Base-by-base conservation (phyloP, 805 yeast species). In the Candida germanica region DNA sequence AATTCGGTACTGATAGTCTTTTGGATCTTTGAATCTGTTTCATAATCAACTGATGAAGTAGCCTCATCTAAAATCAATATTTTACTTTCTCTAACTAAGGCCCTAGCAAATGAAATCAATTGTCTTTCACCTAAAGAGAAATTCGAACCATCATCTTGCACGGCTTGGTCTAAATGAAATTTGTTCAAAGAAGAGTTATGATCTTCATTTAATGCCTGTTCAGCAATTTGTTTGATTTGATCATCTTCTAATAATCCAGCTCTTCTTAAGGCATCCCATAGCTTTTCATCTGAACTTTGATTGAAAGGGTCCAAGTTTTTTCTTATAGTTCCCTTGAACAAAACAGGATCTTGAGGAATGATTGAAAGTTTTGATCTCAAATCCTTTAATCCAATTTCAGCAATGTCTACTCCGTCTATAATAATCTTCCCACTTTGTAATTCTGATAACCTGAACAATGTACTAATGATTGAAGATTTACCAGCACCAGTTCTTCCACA, bases 401-500 rank as follows among this genome's bases (percentile, higher is more conserved):
- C 47, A 24, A 76, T 75, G 47, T 80, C 79, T 17, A 77, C 58
- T 13, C 70, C 81, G 50, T 79, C 86, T 45, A 79, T 77, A 14
- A 40, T 36, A 21, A 79, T 75, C n/a, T 43, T 42, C 3, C 86
- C 85, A 1, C 43, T 30, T 18, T 61, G 58, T 30, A 77, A 52
- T 53, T 79, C 84, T 11, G 68, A 59, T 33, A 79, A 51, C 44
- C 85, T 60, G 52, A 69, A 79, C 36, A 79, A 54, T 1, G 83
- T 82, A 11, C 78, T 69, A 79, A 79, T 79, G 30, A 79, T 75
- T 4, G 83, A 71, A 2, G 80, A 64, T 58, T 79, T 80, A 30
- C 95, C 95, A 4, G 94, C 93, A 49, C 95, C 95, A 0, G 95
- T 86, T 53, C 95, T 73, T 28, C 95, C 95, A 65, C 91, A 83